Evolutionary conservation across 2,329 filamentous ascomycete genomes (phyloP).

Genomic region (Nothomitra cinnamomea): DNA sequence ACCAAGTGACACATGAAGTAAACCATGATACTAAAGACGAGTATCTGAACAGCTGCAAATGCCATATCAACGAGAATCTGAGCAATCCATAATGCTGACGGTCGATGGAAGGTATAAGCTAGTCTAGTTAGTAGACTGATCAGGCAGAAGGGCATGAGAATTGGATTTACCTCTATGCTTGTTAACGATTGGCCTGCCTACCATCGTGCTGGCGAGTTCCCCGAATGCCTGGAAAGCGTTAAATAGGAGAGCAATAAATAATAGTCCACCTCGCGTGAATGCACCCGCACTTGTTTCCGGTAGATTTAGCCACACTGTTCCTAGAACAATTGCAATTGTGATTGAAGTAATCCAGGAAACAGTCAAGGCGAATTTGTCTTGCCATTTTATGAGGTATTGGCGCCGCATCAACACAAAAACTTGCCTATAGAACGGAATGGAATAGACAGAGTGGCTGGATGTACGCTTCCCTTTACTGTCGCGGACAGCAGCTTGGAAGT

Average conservation of each 20-base stretch:
- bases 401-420: constrained; percentile 70
- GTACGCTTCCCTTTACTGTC: constrained; percentile 61
- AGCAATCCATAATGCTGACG: constrained; percentile 66
- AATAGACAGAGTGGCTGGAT: constrained; percentile 58
- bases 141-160: no score
- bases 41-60: constrained; percentile 52
- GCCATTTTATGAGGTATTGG: constrained; percentile 72
- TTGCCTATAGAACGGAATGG: constrained; percentile 67
- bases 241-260: constrained; percentile 68
- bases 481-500: constrained; percentile 58
- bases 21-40: constrained; percentile 57
- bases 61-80: constrained; percentile 66
- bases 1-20: constrained; percentile 63
- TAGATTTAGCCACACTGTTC: constrained; percentile 61
- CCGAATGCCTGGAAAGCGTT: constrained; percentile 78
- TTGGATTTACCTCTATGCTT: constrained; percentile 51
- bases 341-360: constrained; percentile 58
- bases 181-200: constrained; percentile 59
- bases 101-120: constrained; percentile 67
- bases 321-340: constrained; percentile 60
- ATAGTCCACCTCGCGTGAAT: constrained; percentile 64
- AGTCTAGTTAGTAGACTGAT: no score
- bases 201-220: constrained; percentile 59
- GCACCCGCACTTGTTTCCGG: constrained; percentile 47
- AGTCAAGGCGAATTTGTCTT: constrained; percentile 61